These are phyloP conservation scores for Waltiozyma sp. DNA, from an alignment of 1,139 yeast species.

Conservation along the genomic window DNA sequence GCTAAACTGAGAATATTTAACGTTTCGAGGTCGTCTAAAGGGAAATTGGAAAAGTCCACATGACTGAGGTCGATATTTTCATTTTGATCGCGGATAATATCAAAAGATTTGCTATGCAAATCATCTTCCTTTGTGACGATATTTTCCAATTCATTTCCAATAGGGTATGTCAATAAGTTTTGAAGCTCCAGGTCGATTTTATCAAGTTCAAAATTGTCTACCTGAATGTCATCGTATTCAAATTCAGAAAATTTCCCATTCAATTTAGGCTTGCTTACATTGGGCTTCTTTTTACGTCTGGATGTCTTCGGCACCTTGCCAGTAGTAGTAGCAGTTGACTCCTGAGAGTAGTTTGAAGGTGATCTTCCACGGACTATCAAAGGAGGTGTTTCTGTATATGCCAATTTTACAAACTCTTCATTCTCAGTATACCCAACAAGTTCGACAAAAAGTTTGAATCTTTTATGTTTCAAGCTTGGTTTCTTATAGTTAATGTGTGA, in stretches of 20 bases:
- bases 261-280: neutral
- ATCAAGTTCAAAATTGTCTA: neutral
- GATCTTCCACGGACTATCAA: constrained; percentile 59
- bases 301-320: neutral
- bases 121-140: neutral
- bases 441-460: constrained; percentile 44
- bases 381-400: constrained; percentile 44
- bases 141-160: neutral
- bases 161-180: neutral
- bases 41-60: neutral
- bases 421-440: constrained; percentile 40
- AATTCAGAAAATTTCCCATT: neutral
- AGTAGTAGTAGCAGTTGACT: neutral
- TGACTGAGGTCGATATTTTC: neutral
- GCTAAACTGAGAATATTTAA: constrained; percentile 15
- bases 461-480: constrained; percentile 33
- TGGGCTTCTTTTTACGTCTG: neutral
- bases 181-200: neutral
- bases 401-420: constrained; percentile 26
- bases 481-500: constrained; percentile 47
- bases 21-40: constrained; percentile 12
- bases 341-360: constrained; percentile 40
- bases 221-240: neutral
- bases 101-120: neutral
- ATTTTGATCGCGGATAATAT: neutral